Conservation (phyloP, 1,284 basidiomycete species). For the Boletellus deceptivus region DNA sequence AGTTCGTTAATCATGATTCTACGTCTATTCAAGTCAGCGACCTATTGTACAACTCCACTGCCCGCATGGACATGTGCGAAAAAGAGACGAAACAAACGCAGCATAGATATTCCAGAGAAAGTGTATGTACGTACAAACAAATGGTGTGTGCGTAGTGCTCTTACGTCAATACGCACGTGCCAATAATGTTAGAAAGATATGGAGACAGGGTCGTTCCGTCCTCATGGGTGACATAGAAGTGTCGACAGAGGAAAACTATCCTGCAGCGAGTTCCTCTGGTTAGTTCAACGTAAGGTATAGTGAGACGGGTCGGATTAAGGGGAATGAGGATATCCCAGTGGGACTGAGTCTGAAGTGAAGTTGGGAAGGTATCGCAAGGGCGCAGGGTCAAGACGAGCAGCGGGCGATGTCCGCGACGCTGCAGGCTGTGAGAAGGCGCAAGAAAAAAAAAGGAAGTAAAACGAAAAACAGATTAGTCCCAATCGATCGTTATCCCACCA, state of each 20-base stretch:
- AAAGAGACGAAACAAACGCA: background rate
- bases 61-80: background rate
- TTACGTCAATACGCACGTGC: conserved; percentile 9
- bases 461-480: conserved; percentile 48
- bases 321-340: conserved; percentile 6
- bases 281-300: conserved; percentile 30
- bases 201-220: conserved; percentile 21
- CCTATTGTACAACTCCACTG: conserved; percentile 3
- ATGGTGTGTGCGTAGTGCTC: conserved; percentile 1
- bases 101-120: background rate
- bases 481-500: conserved; percentile 70
- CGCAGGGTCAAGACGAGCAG: conserved; percentile 1
- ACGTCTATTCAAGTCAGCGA: conserved; percentile 14
- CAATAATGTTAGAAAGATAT: conserved; percentile 30
- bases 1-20: background rate
- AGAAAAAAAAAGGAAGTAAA: background rate
- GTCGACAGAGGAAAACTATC: conserved; percentile 14
- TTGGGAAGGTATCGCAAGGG: conserved; percentile 21
- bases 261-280: conserved; percentile 22
- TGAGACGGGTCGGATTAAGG: conserved; percentile 19
- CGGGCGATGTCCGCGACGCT: background rate
- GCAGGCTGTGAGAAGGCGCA: conserved; percentile 1
- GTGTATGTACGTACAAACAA: conserved; percentile 14
- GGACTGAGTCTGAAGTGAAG: conserved; percentile 2
- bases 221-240: conserved; percentile 15